Evolutionary conservation across 345 rosid genomes (phyloP), one percentile per base, ranked within the genome.

Genomic region (Schrenkiella parvula): DNA sequence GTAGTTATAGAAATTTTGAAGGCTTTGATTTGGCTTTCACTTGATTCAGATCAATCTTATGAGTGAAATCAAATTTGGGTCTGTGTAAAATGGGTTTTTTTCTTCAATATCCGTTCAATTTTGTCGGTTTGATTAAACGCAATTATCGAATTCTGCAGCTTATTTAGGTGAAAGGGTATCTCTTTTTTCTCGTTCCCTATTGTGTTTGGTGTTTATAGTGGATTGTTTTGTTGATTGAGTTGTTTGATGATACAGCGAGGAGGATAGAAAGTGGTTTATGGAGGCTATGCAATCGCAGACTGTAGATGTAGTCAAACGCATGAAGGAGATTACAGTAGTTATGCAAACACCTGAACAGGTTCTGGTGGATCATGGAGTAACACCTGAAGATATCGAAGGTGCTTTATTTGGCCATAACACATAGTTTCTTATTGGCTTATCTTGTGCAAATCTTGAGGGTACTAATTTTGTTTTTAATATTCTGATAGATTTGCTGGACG

Each of bases 251-350:
- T 15, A 47, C 67, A 95, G 97, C 6, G 99, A 95, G 83, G 99
- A 95, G 78, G 98, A 95, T 80, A 68, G 92, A 51, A 92, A 34
- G 81, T 95, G 98, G 99, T 95, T 95, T 70, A 85, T 84, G 96
- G 99, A 95, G 80, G 98, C 99, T 22, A 89, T 95, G 98, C 99
- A 95, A 71, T 60, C 96, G 12, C 95, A 88, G 73, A 87, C 71
- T 8, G 67, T 92, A 44, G 98, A 95, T 71, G 96, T 92, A 66
- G 73, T 88, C 63, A 79, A 81, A 83, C 90, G 99, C n/a, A 91
- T 95, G 98, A 95, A 95, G 62, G 98, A 91, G 89, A 89, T 93
- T 37, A 86, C 90, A 44, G 64, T 86, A 7, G 96, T 93, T 39
- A 91, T 93, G 97, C 88, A 89, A 74, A 82, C 92, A 18, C 91